A percentile compares a stretch with the other conserved stretches of the same genome.
phyloP scores from a whole-genome alignment of 768 basidiomycete genomes.

The Fomitopsis pulvina region DNA sequence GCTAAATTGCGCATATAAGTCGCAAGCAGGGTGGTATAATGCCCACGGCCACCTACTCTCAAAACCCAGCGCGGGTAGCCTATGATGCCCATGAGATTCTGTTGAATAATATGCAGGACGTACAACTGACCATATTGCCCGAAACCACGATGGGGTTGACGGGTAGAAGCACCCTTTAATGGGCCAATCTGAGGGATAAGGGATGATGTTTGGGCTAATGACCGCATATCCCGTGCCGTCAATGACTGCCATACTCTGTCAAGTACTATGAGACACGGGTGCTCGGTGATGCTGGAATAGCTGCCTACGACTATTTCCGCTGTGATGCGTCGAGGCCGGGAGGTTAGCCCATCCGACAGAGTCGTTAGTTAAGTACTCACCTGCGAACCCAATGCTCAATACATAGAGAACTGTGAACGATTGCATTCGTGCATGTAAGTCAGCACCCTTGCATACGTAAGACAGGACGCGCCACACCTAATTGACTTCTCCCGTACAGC shows the following conservation, averaged over 20 bases:
- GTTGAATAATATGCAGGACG: neutral
- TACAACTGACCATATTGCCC: slow-evolving; percentile 8
- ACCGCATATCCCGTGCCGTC: neutral
- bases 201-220: neutral
- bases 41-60: slow-evolving; percentile 8
- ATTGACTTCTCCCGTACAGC: slow-evolving; percentile 8
- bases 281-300: neutral
- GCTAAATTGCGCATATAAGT: too few relatives aligned
- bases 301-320: neutral
- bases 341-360: neutral
- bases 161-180: slow-evolving; percentile 8
- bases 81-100: neutral
- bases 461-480: neutral
- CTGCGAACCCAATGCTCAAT: neutral
- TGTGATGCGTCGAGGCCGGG: neutral
- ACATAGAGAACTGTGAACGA: neutral
- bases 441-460: neutral
- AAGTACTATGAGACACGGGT: neutral
- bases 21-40: too few relatives aligned
- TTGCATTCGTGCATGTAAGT: too few relatives aligned
- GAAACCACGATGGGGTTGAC: neutral
- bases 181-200: slow-evolving; percentile 8
- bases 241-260: neutral
- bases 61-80: slow-evolving; percentile 9
- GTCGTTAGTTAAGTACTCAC: neutral